Evolutionary conservation across 306 rosid genomes (phyloP), one percentile per base, ranked within the genome.

Genomic region (Parietaria judaica): DNA sequence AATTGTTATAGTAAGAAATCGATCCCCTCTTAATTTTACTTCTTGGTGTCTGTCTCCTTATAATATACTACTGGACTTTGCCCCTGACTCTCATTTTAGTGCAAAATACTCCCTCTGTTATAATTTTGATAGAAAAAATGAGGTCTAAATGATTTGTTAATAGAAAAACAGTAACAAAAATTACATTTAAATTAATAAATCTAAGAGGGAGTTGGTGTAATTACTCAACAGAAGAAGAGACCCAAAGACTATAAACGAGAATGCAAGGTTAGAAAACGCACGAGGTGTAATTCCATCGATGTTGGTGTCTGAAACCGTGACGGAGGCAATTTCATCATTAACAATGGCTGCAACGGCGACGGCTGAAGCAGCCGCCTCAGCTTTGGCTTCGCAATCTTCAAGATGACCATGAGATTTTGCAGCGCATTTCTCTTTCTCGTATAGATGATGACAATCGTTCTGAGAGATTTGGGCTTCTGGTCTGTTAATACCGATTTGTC

Each of bases 321-420:
- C 85, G 61, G 96, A 69, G 76, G 76, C 88, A 61, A 77, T 79
- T 76, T 86, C 98, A n/a, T 92, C 98, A 63, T 76, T 78, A 74
- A 89, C 78, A 69, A 92, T 92, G 34, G 88, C 98, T 78, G 96
- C 96, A 75, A 82, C 98, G 60, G 96, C 98, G 74, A 91, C 89
- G 49, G 96, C 98, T 8, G 98, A 88, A 73, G 98, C 98, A 67
- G 98, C 97, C 56, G 97, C 96, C 76, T 86, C 97, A 0, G 97
- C 96, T 75, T 88, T 88, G 4, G 92, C 88, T 69, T 86, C 98
- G 79, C 82, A 83, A 46, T 88, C 96, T 78, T 84, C 96, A 56
- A 87, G 68, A 61, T 65, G 86, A 73, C 64, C 75, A 69, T 75
- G 73, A 56, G 95, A 72, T 69, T 77, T 82, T 68, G 84, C 44